These are phyloP conservation scores for Mrakia gelida DNA, from an alignment of 768 basidiomycete genomes.

Conservation along the genomic window DNA sequence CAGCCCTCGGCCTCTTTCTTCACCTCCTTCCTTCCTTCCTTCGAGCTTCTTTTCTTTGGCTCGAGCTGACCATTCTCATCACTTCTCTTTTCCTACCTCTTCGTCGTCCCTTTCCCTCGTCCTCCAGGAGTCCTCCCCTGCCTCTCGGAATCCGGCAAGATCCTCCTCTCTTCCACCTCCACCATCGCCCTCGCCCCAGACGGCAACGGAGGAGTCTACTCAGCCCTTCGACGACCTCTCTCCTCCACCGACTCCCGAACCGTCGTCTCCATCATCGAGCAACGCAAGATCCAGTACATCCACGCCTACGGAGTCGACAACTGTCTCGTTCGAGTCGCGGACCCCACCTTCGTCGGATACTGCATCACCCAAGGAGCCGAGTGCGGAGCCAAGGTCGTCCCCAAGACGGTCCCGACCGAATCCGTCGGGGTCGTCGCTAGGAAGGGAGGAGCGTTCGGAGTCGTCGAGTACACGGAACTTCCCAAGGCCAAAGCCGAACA, in stretches of 20 bases:
- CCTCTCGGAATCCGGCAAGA: constrained; percentile 87
- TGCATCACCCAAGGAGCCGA: constrained; percentile 82
- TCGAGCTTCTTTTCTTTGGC: constrained; percentile 59
- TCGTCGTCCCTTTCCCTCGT: neutral
- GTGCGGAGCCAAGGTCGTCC: constrained; percentile 94
- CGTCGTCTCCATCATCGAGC: constrained; percentile 75
- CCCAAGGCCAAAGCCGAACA: constrained; percentile 74
- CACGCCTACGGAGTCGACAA: constrained; percentile 98
- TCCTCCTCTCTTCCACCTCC: constrained; percentile 73
- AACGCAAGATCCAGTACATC: constrained; percentile 75
- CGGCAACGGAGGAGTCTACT: constrained; percentile 95
- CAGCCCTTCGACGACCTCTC: constrained; percentile 77
- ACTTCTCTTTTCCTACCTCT: neutral
- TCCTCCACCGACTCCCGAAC: constrained; percentile 56
- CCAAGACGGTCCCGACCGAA: constrained; percentile 78
- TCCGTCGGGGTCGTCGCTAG: constrained; percentile 91
- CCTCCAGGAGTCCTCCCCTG: constrained; percentile 84
- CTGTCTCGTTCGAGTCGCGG: constrained; percentile 94
- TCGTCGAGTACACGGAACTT: constrained; percentile 97
- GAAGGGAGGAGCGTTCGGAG: constrained; percentile 75
- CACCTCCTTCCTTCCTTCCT: constrained; percentile 42
- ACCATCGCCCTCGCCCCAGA: constrained; percentile 92
- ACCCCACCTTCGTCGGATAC: constrained; percentile 94
- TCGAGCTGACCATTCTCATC: neutral
- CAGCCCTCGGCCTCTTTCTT: too few species aligned